Evolutionary conservation across 208 protist species (phyloP).

Genomic region (Wallacemonas sp.): DNA sequence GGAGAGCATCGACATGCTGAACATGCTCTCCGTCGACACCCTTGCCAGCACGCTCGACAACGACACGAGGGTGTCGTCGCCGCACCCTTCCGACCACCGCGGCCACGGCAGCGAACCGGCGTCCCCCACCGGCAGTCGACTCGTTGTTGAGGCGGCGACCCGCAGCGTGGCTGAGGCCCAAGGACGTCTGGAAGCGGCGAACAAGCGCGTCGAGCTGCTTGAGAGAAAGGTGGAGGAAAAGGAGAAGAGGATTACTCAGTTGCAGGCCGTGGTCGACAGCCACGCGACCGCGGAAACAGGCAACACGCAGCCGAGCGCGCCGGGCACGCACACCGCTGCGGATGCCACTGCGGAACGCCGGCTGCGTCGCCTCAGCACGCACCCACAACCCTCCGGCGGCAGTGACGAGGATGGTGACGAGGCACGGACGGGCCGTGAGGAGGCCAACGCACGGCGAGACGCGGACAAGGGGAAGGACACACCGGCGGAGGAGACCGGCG

Average conservation of each 20-base stretch:
- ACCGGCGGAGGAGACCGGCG: not conserved
- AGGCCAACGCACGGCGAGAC: not conserved
- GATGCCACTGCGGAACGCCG: not conserved
- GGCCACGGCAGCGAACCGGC: not conserved
- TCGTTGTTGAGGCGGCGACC: not conserved
- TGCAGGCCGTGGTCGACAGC: constrained; percentile 3
- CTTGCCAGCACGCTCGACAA: constrained; percentile 14
- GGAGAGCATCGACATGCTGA: constrained; percentile 27
- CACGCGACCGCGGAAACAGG: not conserved
- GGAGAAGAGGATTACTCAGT: constrained; percentile 10
- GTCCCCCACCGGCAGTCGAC: not conserved
- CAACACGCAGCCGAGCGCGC: not conserved
- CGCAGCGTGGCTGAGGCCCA: constrained; percentile 7
- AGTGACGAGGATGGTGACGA: not conserved
- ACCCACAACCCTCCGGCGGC: not conserved
- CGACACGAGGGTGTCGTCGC: not conserved
- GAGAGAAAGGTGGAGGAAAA: constrained; percentile 15
- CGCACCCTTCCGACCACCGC: not conserved
- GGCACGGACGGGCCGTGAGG: not conserved
- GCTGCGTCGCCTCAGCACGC: constrained; percentile 3
- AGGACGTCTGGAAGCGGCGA: not conserved
- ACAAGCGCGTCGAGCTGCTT: constrained; percentile 4
- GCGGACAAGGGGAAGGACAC: not conserved
- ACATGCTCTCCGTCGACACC: not conserved
- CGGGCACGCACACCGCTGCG: not conserved